These are phyloP conservation scores for Talaromyces funiculosus DNA, from an alignment of 2,329 filamentous ascomycete species.

Conservation along the genomic window DNA sequence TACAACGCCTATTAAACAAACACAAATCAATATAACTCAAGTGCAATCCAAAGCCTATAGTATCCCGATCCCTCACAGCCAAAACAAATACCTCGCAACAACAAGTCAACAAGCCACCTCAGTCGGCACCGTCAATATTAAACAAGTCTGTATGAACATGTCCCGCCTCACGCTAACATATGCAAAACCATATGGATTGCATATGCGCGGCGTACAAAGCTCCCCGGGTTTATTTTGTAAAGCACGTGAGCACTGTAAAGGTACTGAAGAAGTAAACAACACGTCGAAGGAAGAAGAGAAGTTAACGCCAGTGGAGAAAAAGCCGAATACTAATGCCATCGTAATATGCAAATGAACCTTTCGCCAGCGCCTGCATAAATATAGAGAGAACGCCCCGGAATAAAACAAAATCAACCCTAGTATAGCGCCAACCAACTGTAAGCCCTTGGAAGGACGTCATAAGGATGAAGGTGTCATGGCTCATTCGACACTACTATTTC, in stretches of 20 bases:
- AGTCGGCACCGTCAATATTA: neutral
- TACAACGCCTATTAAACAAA: constrained; percentile 16
- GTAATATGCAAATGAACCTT: constrained; percentile 31
- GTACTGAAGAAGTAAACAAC: neutral
- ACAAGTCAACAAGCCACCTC: constrained; percentile 8
- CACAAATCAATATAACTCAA: constrained; percentile 11
- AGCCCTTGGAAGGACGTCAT: constrained; percentile 10
- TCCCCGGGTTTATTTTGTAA: neutral
- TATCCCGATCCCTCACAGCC: constrained; percentile 1
- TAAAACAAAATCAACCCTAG: constrained; percentile 15
- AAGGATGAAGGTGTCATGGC: constrained; percentile 14
- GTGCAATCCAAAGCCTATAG: constrained; percentile 13
- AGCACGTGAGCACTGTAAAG: neutral
- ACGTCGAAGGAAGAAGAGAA: constrained; percentile 8
- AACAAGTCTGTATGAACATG: neutral
- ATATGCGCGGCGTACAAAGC: neutral
- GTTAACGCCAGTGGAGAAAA: constrained; percentile 15
- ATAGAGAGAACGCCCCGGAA: constrained; percentile 17
- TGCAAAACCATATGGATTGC: neutral
- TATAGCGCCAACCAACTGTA: constrained; percentile 13
- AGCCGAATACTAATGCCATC: constrained; percentile 30
- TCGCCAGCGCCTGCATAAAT: constrained; percentile 16
- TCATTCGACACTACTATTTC: constrained; percentile 4
- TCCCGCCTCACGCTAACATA: neutral
- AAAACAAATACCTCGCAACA: constrained; percentile 10